A percentile compares a stretch with the other conserved stretches of the same genome.
Conservation (phyloP, 345 rosid genomes). For the Salix arbutifolia region DNA sequence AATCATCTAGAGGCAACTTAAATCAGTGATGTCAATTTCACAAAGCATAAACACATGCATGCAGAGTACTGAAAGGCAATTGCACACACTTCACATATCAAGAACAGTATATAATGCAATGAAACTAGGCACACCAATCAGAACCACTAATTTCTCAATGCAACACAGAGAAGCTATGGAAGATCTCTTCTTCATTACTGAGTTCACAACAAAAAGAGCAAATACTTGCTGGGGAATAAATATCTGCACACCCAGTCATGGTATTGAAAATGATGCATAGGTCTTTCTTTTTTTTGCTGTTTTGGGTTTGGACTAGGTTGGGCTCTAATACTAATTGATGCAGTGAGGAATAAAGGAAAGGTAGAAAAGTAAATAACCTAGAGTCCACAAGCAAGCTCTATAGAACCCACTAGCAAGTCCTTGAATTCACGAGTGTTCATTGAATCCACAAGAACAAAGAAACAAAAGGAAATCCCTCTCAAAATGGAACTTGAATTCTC, state of each 20-base stretch:
- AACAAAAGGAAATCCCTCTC: not conserved
- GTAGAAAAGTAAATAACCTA: no score
- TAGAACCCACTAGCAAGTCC: no score
- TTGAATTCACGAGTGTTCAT: no score
- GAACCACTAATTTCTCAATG: not conserved
- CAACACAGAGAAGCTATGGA: not conserved
- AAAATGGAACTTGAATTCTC: not conserved
- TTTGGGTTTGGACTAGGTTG: no score
- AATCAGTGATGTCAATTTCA: not conserved
- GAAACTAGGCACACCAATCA: not conserved
- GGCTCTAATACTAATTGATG: no score
- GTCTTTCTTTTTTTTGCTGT: no score
- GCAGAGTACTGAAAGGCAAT: not conserved
- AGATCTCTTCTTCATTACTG: not conserved
- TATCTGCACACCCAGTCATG: not conserved
- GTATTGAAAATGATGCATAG: not conserved
- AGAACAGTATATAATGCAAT: not conserved
- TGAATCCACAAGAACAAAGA: not conserved
- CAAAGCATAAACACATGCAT: not conserved
- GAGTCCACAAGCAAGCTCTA: no score
- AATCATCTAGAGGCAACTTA: constrained; percentile 4
- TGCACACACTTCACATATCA: not conserved
- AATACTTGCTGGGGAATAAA: not conserved
- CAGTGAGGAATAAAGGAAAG: no score
- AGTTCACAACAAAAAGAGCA: not conserved